These are phyloP conservation scores for Leishmania amazonensis DNA, from an alignment of 208 protist species.

Conservation along the genomic window DNA sequence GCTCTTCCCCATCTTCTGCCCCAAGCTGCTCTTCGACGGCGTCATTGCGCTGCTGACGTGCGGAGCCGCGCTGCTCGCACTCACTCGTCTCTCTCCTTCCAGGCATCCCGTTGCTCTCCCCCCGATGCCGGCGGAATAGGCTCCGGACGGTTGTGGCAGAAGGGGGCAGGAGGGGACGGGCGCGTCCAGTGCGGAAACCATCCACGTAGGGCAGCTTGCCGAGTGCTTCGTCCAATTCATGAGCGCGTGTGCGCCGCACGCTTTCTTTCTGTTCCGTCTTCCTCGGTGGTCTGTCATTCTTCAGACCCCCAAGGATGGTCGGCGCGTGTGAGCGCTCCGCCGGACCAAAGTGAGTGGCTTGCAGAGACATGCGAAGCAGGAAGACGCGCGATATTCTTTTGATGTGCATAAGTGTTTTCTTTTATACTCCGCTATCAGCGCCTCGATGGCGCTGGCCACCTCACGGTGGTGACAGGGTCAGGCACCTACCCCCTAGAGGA, in stretches of 20 bases:
- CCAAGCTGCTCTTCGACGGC: constrained; percentile 74
- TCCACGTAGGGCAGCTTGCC: not conserved
- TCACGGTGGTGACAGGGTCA: not conserved
- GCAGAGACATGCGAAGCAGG: not conserved
- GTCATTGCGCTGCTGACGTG: constrained; percentile 39
- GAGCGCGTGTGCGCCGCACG: not conserved
- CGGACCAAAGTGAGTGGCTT: no score
- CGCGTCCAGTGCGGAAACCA: not conserved
- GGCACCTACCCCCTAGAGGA: not conserved
- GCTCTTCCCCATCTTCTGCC: constrained; percentile 89
- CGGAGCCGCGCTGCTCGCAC: constrained; percentile 10
- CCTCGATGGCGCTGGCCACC: not conserved
- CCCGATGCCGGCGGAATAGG: not conserved
- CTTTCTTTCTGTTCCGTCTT: no score
- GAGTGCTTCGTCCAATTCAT: not conserved
- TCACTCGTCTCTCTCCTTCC: not conserved
- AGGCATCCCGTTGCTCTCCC: not conserved
- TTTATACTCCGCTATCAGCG: not conserved
- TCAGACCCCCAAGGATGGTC: not conserved
- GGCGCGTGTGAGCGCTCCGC: not conserved
- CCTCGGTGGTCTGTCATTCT: not conserved
- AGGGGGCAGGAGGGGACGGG: not conserved
- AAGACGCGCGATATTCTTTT: not conserved
- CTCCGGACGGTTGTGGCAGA: not conserved
- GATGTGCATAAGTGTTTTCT: not conserved